Conservation (phyloP, 1,284 basidiomycete genomes). For the Tilletia horrida region DNA sequence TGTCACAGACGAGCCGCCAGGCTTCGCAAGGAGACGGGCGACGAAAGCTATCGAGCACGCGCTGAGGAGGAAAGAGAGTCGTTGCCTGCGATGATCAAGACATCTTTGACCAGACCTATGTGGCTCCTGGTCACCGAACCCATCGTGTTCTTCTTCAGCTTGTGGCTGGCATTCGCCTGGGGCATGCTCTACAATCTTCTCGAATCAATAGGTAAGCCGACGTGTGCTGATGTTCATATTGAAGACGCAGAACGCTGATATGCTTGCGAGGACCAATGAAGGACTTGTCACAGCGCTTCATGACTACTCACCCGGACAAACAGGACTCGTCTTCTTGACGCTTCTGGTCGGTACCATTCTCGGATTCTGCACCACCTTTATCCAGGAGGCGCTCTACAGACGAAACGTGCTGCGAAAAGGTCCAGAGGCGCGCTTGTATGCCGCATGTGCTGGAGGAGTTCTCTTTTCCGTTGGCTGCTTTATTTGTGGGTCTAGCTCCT, state of each 20-base stretch:
- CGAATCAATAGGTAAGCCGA: not conserved
- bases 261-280: slow-evolving; percentile 19
- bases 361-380: slow-evolving; percentile 67
- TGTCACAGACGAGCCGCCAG: slow-evolving; percentile 51
- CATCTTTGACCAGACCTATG: slow-evolving; percentile 51
- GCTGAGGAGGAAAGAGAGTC: slow-evolving; percentile 46
- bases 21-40: slow-evolving; percentile 30
- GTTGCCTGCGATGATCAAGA: slow-evolving; percentile 45
- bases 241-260: too few species aligned
- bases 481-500: slow-evolving; percentile 34
- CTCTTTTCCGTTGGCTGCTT: slow-evolving; percentile 39
- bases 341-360: slow-evolving; percentile 54
- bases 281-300: slow-evolving; percentile 43
- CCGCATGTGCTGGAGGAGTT: slow-evolving; percentile 32
- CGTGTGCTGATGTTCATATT: too few species aligned
- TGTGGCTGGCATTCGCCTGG: slow-evolving; percentile 56
- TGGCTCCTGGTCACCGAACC: slow-evolving; percentile 57
- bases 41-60: slow-evolving; percentile 54
- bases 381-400: slow-evolving; percentile 44
- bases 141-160: slow-evolving; percentile 56
- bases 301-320: slow-evolving; percentile 36
- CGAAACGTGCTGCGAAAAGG: slow-evolving; percentile 30
- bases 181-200: slow-evolving; percentile 26
- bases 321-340: slow-evolving; percentile 35
- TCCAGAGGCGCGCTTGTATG: slow-evolving; percentile 59